A percentile compares a stretch with the other conserved stretches of the same genome.
Evolutionary conservation across 306 rosid genomes (phyloP).

Genomic region (Lotus japonicus): DNA sequence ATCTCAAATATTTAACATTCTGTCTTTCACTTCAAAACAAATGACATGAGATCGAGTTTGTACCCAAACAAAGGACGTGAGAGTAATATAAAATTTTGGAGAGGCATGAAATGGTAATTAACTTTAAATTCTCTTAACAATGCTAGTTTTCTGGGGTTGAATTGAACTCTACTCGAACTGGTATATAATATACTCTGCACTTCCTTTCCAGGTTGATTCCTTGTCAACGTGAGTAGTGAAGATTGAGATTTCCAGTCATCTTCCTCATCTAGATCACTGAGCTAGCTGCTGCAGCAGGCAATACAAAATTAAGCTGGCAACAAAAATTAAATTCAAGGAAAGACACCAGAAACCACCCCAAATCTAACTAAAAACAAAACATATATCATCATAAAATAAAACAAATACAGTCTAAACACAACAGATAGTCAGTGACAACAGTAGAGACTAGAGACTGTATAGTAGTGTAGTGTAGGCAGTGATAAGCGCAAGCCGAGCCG

Average conservation of each 20-base stretch:
- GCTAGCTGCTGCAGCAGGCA: neutral
- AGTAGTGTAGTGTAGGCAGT: neutral
- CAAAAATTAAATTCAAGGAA: neutral
- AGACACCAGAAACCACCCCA: neutral
- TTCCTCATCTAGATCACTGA: neutral
- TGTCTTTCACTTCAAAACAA: no score
- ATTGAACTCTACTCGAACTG: neutral
- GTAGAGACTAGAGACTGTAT: neutral
- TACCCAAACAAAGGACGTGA: no score
- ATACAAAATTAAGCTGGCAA: no score
- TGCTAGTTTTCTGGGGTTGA: neutral
- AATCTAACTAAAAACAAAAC: neutral
- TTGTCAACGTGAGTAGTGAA: no score
- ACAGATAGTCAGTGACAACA: neutral
- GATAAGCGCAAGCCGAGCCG: conserved; percentile 60
- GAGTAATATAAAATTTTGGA: no score
- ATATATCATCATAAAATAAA: neutral
- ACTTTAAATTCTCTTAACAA: neutral
- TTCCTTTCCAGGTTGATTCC: neutral
- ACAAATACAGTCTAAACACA: no score
- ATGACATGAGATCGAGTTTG: no score
- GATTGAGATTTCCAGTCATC: neutral
- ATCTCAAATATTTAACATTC: no score
- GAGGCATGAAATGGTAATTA: no score
- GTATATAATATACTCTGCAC: neutral